Base-by-base conservation (phyloP, 2,329 filamentous ascomycete genomes). In the Nemania sp. region DNA sequence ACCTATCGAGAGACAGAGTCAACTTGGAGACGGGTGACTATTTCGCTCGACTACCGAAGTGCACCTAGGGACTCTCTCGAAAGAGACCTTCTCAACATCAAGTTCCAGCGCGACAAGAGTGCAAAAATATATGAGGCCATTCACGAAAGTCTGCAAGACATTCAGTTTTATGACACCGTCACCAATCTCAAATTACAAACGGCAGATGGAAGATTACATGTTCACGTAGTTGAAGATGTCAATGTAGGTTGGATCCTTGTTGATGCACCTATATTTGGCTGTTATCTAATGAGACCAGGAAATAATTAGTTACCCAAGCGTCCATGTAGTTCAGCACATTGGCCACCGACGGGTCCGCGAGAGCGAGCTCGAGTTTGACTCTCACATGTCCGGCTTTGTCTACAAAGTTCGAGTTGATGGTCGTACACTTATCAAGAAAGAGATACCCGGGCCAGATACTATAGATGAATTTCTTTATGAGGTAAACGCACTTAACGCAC, bases 401-500 rank as follows among this genome's bases (percentile, higher is more conserved):
- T 99, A 97, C 79, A 96, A 95, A 70, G 91, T 99, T 52, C 80
- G 77, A 12, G 82, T 91, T 30, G 77, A 82, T 53, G 85, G 82
- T 8, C 75, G 80, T 52, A 76, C 84, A 1, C 87, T 91, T 64
- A 96, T 99, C 73, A 97, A 97, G 72, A 99, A 99, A 71, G 94
- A 99, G 68, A 97, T 99, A 14, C 94, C 94, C 0, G 92, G 93
- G 1, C 93, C 92, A 2, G 93, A 97, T 65, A 94, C 90, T 0
- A 87, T 97, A 17, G 93, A 97, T 59, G 94, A 97, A 70, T 99
- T 99, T 66, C 77, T 97, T 2, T 99, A 99, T 70, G 94, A 99
- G 73, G 89, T 97, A 69, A 97, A 97, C 70, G 93, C 93, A 3
- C 82, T 99, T n/a, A 86, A 89, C 70, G 84, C 84, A 24, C 78